These are phyloP conservation scores for Talaromyces wortmannii DNA, from an alignment of 495 filamentous ascomycete species.

Conservation along the genomic window DNA sequence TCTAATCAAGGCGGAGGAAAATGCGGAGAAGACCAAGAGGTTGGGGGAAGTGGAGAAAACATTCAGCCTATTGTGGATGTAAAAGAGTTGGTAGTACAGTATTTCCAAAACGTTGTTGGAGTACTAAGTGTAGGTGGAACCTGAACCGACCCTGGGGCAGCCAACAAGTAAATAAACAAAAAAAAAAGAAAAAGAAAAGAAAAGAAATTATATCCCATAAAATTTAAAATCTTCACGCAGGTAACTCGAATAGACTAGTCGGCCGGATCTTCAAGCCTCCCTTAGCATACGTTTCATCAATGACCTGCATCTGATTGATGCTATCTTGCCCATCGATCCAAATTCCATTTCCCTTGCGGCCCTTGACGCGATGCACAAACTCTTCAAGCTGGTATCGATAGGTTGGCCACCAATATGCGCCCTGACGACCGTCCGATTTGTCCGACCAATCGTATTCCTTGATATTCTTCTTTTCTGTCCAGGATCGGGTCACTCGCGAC, in stretches of 20 bases:
- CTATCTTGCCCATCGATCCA: conserved; percentile 48
- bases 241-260: conserved; percentile 7
- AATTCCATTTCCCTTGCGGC: conserved; percentile 25
- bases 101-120: too few species aligned
- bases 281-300: conserved; percentile 46
- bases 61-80: too few species aligned
- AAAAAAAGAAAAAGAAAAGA: too few species aligned
- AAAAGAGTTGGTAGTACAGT: too few species aligned
- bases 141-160: too few species aligned
- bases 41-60: too few species aligned
- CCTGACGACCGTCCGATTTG: conserved; percentile 11
- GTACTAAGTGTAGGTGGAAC: too few species aligned
- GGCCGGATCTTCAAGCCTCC: conserved; percentile 26
- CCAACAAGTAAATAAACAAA: too few species aligned
- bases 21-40: too few species aligned
- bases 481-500: conserved; percentile 25
- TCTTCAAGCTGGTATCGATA: conserved; percentile 49
- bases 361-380: conserved; percentile 48
- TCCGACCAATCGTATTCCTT: conserved; percentile 43
- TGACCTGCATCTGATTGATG: conserved; percentile 43
- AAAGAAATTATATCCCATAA: neutral
- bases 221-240: neutral
- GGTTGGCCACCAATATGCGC: conserved; percentile 40
- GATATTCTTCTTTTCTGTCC: conserved; percentile 29
- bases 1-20: too few species aligned